Evolutionary conservation across 164 flowering plant genomes (phyloP), one percentile per base, ranked within the genome.

Genomic region (Berberis vulgaris): DNA sequence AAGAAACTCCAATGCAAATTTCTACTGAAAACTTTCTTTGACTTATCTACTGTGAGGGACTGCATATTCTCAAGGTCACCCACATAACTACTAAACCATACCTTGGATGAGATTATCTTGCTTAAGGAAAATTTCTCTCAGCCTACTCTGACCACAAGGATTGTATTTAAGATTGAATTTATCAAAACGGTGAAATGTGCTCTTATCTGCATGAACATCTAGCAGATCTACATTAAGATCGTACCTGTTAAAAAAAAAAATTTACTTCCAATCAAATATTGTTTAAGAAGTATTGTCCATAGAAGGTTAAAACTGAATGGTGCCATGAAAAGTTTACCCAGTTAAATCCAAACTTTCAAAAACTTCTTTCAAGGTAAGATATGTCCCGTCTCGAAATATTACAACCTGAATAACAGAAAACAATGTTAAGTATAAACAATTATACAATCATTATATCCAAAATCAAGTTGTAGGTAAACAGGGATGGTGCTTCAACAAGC

Each of bases 71-170:
- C 7, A 39, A 60, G 49, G 40, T 8, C 10, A 49, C 11, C 45
- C 43, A 63, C 5, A 5, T 41, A 52, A 13, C 47, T 26, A 50
- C 5, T 39, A 63, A 8, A n/a, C 54, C 60, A 39, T 77, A 85
- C 97, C 97, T 74, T 95, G 97, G 65, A 95, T 95, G 54, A 91
- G 97, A 82, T 95, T 95, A 67, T 91, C 99, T 76, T 95, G 99
- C 73, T 95, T 95, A 58, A 95, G 84, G 75, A 95, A 91, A 66
- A 91, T 95, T 73, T 91, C 97, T 74, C 97, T 82, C n/a, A 95
- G 96, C 78, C 97, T 86, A 82, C 99, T 95, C 78, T 95, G 99
- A 66, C 99, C 99, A 77, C 97, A 91, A 50, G 99, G 99, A 80
- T 95, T 95, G 72, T 95, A 95, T 81, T 95, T 95, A 57, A 95